Evolutionary conservation across 306 rosid genomes (phyloP).

Genomic region (Potentilla sterilis): DNA sequence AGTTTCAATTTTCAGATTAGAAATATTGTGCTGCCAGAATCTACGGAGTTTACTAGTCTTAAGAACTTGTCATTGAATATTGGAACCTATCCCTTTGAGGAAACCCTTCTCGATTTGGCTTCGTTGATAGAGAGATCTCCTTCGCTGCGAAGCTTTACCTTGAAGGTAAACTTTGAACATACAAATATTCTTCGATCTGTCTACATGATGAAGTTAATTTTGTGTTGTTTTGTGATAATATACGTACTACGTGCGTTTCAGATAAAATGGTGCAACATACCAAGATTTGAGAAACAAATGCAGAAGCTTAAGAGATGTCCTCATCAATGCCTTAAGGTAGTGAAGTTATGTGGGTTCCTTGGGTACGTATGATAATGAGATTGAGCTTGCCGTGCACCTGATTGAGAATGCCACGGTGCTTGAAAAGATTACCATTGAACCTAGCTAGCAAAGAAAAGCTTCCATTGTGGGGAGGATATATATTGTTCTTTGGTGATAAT

Average conservation of each 20-base stretch:
- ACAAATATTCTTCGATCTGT: not conserved
- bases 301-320: not conserved
- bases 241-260: not conserved
- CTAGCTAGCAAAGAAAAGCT: not conserved
- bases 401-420: not conserved
- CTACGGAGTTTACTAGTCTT: not conserved
- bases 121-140: slow-evolving; percentile 2
- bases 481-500: no score
- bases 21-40: not conserved
- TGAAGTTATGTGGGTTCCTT: not conserved
- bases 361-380: not conserved
- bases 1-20: not conserved
- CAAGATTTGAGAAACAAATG: not conserved
- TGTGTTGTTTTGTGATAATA: not conserved
- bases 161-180: not conserved
- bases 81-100: not conserved
- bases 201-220: not conserved
- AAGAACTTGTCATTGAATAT: not conserved
- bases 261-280: not conserved
- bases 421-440: not conserved
- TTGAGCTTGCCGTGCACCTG: not conserved
- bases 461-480: not conserved
- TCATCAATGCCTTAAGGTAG: slow-evolving; percentile 6
- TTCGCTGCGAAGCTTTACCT: not conserved
- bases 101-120: not conserved